These are phyloP conservation scores for Naegleria fowleri DNA, from an alignment of 208 protist species.

Conservation along the genomic window DNA sequence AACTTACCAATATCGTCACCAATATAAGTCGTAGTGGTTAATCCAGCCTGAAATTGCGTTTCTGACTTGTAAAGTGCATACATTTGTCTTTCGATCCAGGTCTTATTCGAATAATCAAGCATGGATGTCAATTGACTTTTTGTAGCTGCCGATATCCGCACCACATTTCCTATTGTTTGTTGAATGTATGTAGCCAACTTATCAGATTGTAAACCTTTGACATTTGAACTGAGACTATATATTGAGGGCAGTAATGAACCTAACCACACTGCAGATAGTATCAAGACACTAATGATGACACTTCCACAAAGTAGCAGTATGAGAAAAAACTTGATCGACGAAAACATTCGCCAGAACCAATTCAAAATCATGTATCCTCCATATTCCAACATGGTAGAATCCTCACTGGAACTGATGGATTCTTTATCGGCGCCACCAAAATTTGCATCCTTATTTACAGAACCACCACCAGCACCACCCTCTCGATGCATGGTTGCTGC, in stretches of 20 bases:
- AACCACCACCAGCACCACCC: too few species aligned
- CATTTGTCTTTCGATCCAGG: background rate
- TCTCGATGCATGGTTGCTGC: too few species aligned
- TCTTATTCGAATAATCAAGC: background rate
- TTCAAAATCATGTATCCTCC: too few species aligned
- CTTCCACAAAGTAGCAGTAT: background rate
- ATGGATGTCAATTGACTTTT: background rate
- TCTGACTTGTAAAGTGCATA: background rate
- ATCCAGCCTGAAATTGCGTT: background rate
- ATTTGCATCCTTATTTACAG: too few species aligned
- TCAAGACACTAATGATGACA: background rate
- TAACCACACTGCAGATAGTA: background rate
- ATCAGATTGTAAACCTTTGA: background rate
- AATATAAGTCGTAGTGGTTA: background rate
- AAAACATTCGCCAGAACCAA: background rate
- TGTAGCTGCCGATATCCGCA: background rate
- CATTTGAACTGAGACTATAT: background rate
- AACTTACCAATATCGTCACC: background rate
- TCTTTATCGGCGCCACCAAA: too few species aligned
- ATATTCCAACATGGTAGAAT: too few species aligned
- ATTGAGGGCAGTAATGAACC: background rate
- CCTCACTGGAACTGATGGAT: too few species aligned
- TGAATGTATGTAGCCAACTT: background rate
- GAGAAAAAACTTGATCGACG: background rate
- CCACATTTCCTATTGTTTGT: background rate